Evolutionary conservation across 2,329 filamentous ascomycete species (phyloP).

Genomic region (Orbilia blumenaviensis): DNA sequence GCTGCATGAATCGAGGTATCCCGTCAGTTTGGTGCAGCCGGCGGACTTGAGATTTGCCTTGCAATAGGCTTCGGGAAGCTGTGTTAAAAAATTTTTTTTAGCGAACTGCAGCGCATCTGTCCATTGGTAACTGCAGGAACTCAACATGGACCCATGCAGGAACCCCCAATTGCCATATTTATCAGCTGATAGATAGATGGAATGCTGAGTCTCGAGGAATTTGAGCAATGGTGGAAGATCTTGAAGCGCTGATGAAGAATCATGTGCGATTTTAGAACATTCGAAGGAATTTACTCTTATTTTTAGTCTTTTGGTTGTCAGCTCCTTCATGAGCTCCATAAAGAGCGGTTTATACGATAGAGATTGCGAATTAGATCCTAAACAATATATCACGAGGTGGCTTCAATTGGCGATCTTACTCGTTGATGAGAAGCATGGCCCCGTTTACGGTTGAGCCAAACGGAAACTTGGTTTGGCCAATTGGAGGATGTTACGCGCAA

Average conservation of each 20-base stretch:
- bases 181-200: constrained; percentile 43
- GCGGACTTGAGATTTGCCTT: constrained; percentile 13
- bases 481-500: constrained; percentile 17
- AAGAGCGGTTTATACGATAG: background rate
- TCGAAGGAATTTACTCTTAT: constrained; percentile 10
- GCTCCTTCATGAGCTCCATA: no score
- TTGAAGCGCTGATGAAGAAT: constrained; percentile 46
- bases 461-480: constrained; percentile 36
- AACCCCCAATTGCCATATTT: constrained; percentile 22
- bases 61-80: background rate
- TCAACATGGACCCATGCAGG: constrained; percentile 47
- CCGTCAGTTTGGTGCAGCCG: constrained; percentile 12
- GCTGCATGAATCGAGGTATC: constrained; percentile 22
- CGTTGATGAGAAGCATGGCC: background rate
- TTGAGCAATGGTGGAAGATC: constrained; percentile 19
- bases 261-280: constrained; percentile 3
- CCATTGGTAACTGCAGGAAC: constrained; percentile 49
- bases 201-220: background rate
- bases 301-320: background rate
- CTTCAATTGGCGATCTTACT: constrained; percentile 38
- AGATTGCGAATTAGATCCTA: constrained; percentile 5
- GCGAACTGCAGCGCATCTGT: constrained; percentile 39
- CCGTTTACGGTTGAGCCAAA: constrained; percentile 8
- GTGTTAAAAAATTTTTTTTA: constrained; percentile 15
- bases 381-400: constrained; percentile 40